Evolutionary conservation across 768 basidiomycete species (phyloP).

Genomic region (Wakefieldia striispora): DNA sequence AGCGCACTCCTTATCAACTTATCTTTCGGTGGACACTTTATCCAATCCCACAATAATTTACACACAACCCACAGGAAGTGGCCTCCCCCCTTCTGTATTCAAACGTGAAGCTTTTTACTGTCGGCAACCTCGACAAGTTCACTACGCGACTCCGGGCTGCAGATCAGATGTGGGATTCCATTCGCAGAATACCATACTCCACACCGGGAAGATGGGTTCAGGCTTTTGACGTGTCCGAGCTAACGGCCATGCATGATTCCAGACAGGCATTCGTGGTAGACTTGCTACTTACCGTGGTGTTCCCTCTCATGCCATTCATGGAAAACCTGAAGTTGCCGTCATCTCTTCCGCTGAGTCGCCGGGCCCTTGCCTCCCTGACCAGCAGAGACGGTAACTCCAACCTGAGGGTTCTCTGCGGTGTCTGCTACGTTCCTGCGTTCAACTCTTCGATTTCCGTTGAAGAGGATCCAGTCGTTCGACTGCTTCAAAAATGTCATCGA

Average conservation of each 20-base stretch:
- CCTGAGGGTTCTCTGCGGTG: conserved; percentile 51
- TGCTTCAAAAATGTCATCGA: conserved; percentile 53
- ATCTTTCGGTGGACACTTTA: neutral
- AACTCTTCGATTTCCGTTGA: conserved; percentile 23
- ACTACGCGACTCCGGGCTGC: conserved; percentile 53
- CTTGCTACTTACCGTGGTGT: conserved; percentile 58
- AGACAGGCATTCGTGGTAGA: conserved; percentile 55
- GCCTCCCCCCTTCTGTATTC: conserved; percentile 66
- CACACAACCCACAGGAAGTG: conserved; percentile 46
- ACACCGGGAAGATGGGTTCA: conserved; percentile 88
- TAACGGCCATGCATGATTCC: conserved; percentile 43
- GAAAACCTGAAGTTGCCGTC: conserved; percentile 51
- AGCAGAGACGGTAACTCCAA: conserved; percentile 49
- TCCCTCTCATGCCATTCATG: conserved; percentile 69
- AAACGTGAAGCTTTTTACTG: conserved; percentile 43
- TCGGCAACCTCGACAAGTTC: conserved; percentile 53
- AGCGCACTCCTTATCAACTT: neutral
- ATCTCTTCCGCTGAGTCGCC: conserved; percentile 57
- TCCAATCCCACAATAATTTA: conserved; percentile 4
- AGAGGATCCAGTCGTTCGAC: conserved; percentile 56
- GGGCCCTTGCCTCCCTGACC: conserved; percentile 51
- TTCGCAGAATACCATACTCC: conserved; percentile 83
- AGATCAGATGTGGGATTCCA: conserved; percentile 84
- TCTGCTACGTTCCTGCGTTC: conserved; percentile 46
- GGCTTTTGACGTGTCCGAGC: conserved; percentile 62